Percentiles rank a stretch among this genome's conserved stretches.
Conservation (phyloP, 331 rosid genomes). For the Spiraea crenata region DNA sequence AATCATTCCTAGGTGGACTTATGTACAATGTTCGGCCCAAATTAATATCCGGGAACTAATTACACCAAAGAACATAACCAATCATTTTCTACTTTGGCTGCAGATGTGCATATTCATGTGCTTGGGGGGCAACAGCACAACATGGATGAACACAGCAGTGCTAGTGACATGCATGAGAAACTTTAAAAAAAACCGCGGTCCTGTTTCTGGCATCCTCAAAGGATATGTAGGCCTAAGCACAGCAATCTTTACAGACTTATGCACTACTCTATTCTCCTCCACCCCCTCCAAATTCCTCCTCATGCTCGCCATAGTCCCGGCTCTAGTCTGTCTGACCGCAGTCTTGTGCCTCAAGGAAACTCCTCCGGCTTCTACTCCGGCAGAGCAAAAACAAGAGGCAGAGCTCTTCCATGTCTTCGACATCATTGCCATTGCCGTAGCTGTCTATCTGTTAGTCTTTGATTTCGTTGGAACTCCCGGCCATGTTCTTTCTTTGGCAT, state of each 20-base stretch:
- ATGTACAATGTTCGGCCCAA: too few species aligned
- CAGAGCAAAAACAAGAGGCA: conserved; percentile 8
- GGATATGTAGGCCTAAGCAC: conserved; percentile 21
- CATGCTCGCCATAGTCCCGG: conserved; percentile 21
- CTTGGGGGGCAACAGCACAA: conserved; percentile 18
- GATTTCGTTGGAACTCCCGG: conserved; percentile 7
- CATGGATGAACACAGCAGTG: conserved; percentile 26
- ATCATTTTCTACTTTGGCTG: neutral
- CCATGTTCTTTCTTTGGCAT: conserved; percentile 10
- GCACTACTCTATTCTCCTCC: conserved; percentile 20
- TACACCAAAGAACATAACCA: too few species aligned
- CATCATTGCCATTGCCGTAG: conserved; percentile 13
- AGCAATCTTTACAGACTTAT: conserved; percentile 22
- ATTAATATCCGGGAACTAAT: too few species aligned
- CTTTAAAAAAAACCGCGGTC: conserved; percentile 13
- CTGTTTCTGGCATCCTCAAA: conserved; percentile 15
- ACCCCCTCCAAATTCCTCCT: conserved; percentile 13
- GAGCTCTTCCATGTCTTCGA: conserved; percentile 6
- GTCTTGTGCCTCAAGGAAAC: conserved; percentile 3
- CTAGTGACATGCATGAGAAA: conserved; percentile 22
- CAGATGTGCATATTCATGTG: conserved; percentile 24
- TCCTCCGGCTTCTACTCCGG: neutral
- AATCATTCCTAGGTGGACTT: too few species aligned
- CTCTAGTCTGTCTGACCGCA: neutral
- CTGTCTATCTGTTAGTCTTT: conserved; percentile 12